A percentile compares a stretch with the other conserved stretches of the same genome.
Conservation (phyloP, 2,329 filamentous ascomycete genomes). For the Calonectria crousiana region DNA sequence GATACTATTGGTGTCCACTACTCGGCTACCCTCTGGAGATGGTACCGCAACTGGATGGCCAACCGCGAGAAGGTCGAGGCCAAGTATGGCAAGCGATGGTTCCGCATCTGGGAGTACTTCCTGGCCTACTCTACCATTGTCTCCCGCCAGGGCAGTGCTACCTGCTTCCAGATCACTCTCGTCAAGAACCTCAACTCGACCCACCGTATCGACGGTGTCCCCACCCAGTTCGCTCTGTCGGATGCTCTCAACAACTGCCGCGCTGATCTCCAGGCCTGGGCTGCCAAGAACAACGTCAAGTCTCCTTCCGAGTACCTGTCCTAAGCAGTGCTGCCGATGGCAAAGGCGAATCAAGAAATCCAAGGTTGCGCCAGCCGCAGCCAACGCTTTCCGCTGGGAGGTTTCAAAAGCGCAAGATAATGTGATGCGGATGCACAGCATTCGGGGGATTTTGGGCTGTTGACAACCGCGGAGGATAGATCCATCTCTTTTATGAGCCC, state of each 20-base stretch:
- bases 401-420: constrained; percentile 15
- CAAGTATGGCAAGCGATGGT: constrained; percentile 97
- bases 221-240: constrained; percentile 75
- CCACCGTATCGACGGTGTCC: constrained; percentile 83
- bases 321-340: not conserved
- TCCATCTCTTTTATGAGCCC: constrained; percentile 37
- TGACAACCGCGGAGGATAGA: constrained; percentile 25
- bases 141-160: constrained; percentile 86
- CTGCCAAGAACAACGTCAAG: constrained; percentile 52
- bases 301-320: constrained; percentile 47
- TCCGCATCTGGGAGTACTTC: constrained; percentile 96
- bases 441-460: not conserved
- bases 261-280: constrained; percentile 50
- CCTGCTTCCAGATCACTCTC: constrained; percentile 88
- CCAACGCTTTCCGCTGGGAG: constrained; percentile 6
- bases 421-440: constrained; percentile 12
- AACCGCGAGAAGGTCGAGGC: constrained; percentile 93
- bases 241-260: constrained; percentile 66
- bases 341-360: not conserved
- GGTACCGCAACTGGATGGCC: constrained; percentile 98
- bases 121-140: constrained; percentile 87
- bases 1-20: constrained; percentile 98
- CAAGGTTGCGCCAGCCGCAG: constrained; percentile 6
- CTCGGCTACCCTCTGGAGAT: constrained; percentile 95
- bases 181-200: constrained; percentile 95